Percentiles rank a stretch among this genome's conserved stretches.
Conservation (phyloP, 2,329 filamentous ascomycete species). For the Pezicula radicicola region DNA sequence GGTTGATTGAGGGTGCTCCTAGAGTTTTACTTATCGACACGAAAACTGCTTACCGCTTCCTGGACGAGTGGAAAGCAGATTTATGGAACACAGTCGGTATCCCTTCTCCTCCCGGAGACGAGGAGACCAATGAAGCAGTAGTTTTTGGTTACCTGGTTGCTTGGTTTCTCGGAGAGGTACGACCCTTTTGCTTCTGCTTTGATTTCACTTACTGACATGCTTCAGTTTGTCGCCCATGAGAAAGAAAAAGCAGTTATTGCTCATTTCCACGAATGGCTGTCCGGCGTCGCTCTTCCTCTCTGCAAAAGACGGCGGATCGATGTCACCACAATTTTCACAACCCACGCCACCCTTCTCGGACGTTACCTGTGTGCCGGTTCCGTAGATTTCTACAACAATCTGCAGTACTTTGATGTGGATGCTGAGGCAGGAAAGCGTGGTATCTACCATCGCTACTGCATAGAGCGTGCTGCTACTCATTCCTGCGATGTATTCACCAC, state of each 20-base stretch:
- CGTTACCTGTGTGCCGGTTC: constrained; percentile 96
- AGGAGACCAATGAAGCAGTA: constrained; percentile 96
- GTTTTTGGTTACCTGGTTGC: constrained; percentile 96
- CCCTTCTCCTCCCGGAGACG: constrained; percentile 85
- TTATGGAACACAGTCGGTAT: constrained; percentile 92
- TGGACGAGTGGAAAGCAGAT: constrained; percentile 97
- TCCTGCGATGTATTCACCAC: constrained; percentile 96
- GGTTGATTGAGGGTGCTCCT: constrained; percentile 96
- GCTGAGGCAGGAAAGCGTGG: constrained; percentile 95
- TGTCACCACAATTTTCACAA: constrained; percentile 97
- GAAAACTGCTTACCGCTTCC: constrained; percentile 82
- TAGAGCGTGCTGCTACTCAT: constrained; percentile 90
- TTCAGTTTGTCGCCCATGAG: constrained; percentile 88
- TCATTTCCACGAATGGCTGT: constrained; percentile 98
- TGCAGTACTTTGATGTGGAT: constrained; percentile 95
- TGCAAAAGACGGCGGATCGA: constrained; percentile 94
- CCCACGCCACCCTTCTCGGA: constrained; percentile 91
- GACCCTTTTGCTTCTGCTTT: constrained; percentile 16
- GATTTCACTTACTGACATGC: constrained; percentile 8
- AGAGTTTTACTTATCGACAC: constrained; percentile 94
- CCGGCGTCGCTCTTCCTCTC: constrained; percentile 87
- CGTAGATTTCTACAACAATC: constrained; percentile 98
- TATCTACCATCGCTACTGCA: constrained; percentile 98
- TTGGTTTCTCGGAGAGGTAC: constrained; percentile 96
- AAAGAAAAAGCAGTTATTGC: constrained; percentile 90